These are phyloP conservation scores for Dendrobium chrysotoxum DNA, from an alignment of 106 monocot genomes.

Conservation along the genomic window DNA sequence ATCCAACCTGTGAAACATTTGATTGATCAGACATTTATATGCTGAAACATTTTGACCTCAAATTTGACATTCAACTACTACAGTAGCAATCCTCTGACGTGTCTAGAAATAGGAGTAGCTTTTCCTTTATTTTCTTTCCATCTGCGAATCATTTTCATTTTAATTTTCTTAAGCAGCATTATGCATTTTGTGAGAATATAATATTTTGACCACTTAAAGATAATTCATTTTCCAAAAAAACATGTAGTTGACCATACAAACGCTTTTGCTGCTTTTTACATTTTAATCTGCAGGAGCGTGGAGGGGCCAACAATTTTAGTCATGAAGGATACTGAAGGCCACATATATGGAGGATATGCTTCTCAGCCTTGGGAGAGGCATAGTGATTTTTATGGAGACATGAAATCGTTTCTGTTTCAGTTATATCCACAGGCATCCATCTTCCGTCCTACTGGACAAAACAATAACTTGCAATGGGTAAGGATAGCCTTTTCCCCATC, in stretches of 20 bases:
- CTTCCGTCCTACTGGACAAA: conserved; percentile 78
- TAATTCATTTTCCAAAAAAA: neutral
- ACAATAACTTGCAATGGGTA: conserved; percentile 96
- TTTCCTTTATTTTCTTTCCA: neutral
- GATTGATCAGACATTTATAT: neutral
- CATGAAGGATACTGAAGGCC: conserved; percentile 81
- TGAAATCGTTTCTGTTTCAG: conserved; percentile 90
- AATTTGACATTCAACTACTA: neutral
- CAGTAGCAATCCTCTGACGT: neutral
- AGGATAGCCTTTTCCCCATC: neutral
- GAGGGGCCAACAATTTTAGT: conserved; percentile 70
- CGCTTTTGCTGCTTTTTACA: neutral
- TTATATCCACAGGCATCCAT: conserved; percentile 79
- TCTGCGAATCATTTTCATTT: neutral
- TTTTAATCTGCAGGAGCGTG: conserved; percentile 38
- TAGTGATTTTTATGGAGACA: conserved; percentile 92
- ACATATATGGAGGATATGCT: conserved; percentile 85
- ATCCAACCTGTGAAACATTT: neutral
- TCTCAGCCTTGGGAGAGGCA: conserved; percentile 96
- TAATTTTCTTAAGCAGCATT: neutral
- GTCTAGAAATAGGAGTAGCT: neutral
- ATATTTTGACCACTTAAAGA: neutral
- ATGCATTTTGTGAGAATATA: neutral
- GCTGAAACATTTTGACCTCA: neutral
- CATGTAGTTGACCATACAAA: neutral